Percentiles rank a stretch among this genome's conserved stretches.
Evolutionary conservation across 176 grass and related monocot species (phyloP).

Genomic region (Oryza brachyantha): DNA sequence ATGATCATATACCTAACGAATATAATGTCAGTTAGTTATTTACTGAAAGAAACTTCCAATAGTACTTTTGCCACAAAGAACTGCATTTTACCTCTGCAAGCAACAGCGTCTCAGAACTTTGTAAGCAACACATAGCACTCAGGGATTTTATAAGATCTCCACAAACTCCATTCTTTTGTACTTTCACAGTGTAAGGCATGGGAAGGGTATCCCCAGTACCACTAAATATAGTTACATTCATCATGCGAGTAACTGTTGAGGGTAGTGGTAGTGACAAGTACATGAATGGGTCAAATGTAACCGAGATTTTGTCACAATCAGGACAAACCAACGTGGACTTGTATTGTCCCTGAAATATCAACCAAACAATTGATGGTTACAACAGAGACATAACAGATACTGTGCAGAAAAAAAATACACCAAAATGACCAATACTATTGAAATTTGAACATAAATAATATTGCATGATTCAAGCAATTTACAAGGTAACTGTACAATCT

Average conservation of each 20-base stretch:
- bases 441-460: not conserved
- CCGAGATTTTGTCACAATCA: slow-evolving; percentile 83
- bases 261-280: slow-evolving; percentile 92
- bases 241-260: slow-evolving; percentile 73
- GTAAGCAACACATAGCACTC: slow-evolving; percentile 58
- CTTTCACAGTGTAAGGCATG: slow-evolving; percentile 77
- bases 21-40: not conserved
- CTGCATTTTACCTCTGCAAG: slow-evolving; percentile 70
- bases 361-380: slow-evolving; percentile 29
- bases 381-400: not conserved
- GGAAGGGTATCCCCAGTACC: slow-evolving; percentile 71
- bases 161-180: slow-evolving; percentile 70
- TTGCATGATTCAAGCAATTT: not conserved
- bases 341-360: slow-evolving; percentile 84
- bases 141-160: slow-evolving; percentile 71
- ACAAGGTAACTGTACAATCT: not conserved
- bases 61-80: not conserved
- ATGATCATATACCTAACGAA: slow-evolving; percentile 70
- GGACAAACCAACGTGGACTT: slow-evolving; percentile 97
- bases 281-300: slow-evolving; percentile 99
- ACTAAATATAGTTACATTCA: slow-evolving; percentile 88
- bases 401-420: not conserved
- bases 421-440: not conserved
- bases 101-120: slow-evolving; percentile 66
- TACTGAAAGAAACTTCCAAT: not conserved